Conservation (phyloP, 441 rosid genomes). For the Eutrema salsugineum region DNA sequence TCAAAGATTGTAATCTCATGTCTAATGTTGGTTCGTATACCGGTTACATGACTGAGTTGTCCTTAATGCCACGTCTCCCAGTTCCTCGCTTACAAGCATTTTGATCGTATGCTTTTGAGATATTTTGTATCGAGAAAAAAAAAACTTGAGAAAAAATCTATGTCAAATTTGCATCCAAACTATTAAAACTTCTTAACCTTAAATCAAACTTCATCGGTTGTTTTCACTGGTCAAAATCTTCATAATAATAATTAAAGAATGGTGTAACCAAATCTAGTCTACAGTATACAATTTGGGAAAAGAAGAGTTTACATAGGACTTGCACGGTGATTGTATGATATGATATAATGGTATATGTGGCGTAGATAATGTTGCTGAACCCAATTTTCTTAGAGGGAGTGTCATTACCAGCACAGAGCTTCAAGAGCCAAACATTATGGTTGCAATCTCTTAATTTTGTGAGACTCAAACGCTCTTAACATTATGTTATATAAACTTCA, state of each 20-base stretch:
- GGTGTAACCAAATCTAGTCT: not conserved
- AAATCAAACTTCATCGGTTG: not conserved
- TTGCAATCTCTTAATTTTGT: not conserved
- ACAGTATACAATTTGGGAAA: not conserved
- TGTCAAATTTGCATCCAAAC: not conserved
- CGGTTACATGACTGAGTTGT: conserved; percentile 12
- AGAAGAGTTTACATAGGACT: not conserved
- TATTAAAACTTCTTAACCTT: not conserved
- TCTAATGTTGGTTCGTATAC: conserved; percentile 10
- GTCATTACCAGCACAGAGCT: not conserved
- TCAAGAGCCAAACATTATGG: not conserved
- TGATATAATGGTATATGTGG: not conserved
- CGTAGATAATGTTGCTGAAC: not conserved
- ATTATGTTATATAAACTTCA: too few species aligned
- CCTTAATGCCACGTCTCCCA: conserved; percentile 16
- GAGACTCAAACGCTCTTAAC: not conserved
- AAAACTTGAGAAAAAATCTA: not conserved
- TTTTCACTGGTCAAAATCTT: not conserved
- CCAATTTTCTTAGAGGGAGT: not conserved
- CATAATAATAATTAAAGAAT: not conserved
- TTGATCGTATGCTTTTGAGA: conserved; percentile 6
- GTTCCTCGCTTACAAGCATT: conserved; percentile 6
- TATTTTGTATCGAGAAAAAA: too few species aligned
- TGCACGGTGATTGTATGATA: not conserved
- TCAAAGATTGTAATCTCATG: conserved; percentile 8